Conservation (phyloP, 176 grass and related monocot genomes). For the Hyparrhenia diplandra region DNA sequence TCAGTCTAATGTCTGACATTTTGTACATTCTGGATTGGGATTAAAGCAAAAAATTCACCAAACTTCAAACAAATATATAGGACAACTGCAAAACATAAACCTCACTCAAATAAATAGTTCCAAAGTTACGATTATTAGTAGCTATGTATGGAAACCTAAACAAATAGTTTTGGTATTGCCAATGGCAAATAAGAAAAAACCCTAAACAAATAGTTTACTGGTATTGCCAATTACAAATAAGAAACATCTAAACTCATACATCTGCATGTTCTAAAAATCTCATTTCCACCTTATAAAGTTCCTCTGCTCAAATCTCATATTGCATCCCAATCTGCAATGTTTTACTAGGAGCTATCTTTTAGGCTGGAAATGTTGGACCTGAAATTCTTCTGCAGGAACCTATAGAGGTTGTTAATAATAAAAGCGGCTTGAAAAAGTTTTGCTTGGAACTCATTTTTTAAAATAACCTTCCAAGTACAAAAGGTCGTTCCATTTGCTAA, state of each 20-base stretch:
- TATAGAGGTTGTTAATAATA: slow-evolving; percentile 54
- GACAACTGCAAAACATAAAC: not conserved
- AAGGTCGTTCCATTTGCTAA: slow-evolving; percentile 52
- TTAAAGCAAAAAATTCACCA: not conserved
- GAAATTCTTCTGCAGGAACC: slow-evolving; percentile 85
- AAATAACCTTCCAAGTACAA: slow-evolving; percentile 65
- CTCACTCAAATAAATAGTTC: not conserved
- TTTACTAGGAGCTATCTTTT: slow-evolving; percentile 52
- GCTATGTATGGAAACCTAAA: too few species aligned
- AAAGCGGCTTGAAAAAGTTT: slow-evolving; percentile 36
- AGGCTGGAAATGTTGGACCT: slow-evolving; percentile 66
- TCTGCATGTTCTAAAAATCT: slow-evolving; percentile 13
- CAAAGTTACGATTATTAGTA: not conserved
- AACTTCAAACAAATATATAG: slow-evolving; percentile 7
- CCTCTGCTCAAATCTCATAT: slow-evolving; percentile 58
- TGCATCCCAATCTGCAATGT: slow-evolving; percentile 69
- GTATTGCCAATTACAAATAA: slow-evolving; percentile 3
- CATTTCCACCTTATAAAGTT: slow-evolving; percentile 28
- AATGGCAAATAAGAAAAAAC: too few species aligned
- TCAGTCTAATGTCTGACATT: not conserved
- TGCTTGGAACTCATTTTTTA: slow-evolving; percentile 38
- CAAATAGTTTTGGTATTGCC: too few species aligned
- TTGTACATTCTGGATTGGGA: not conserved
- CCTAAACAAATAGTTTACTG: not conserved
- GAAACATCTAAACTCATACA: not conserved